These are phyloP conservation scores for Vanrija pseudolonga DNA, from an alignment of 1,284 basidiomycete species.

Conservation along the genomic window DNA sequence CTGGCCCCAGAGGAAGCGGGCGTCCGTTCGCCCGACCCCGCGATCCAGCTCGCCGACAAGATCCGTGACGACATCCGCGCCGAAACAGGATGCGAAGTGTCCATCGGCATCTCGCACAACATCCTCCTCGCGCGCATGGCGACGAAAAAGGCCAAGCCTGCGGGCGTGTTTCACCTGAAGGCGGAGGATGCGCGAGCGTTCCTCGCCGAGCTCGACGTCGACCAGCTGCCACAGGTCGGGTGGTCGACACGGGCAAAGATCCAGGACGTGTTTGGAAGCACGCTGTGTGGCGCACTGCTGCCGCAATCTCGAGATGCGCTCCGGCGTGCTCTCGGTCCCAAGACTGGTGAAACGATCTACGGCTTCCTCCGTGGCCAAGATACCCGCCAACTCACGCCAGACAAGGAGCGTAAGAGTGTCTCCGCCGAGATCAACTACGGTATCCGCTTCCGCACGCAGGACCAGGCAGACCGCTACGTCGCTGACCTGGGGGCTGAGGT, in stretches of 20 bases:
- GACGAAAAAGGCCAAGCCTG: slow-evolving; percentile 85
- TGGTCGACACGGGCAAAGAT: slow-evolving; percentile 62
- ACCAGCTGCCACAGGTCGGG: slow-evolving; percentile 85
- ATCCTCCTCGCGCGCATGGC: slow-evolving; percentile 89
- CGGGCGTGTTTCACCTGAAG: slow-evolving; percentile 63
- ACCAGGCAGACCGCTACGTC: slow-evolving; percentile 75
- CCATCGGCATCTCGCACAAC: slow-evolving; percentile 87
- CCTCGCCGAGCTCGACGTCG: slow-evolving; percentile 73
- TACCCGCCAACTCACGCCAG: slow-evolving; percentile 69
- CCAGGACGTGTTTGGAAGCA: slow-evolving; percentile 69
- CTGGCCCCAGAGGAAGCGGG: slow-evolving; percentile 41
- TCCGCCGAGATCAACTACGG: slow-evolving; percentile 94
- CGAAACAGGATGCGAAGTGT: slow-evolving; percentile 81
- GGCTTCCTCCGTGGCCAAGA: slow-evolving; percentile 82
- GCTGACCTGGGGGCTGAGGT: slow-evolving; percentile 71
- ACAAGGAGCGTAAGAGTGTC: slow-evolving; percentile 79
- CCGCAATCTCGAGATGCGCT: slow-evolving; percentile 62
- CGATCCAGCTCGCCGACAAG: slow-evolving; percentile 71
- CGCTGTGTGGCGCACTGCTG: slow-evolving; percentile 65
- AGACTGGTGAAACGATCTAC: slow-evolving; percentile 77
- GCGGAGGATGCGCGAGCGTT: slow-evolving; percentile 55
- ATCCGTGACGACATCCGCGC: slow-evolving; percentile 72
- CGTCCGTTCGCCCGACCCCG: slow-evolving; percentile 45
- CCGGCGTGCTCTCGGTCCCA: slow-evolving; percentile 72
- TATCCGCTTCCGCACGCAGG: slow-evolving; percentile 80